Conservation (phyloP, 2,329 filamentous ascomycete genomes). For the Verticillium nubilum region DNA sequence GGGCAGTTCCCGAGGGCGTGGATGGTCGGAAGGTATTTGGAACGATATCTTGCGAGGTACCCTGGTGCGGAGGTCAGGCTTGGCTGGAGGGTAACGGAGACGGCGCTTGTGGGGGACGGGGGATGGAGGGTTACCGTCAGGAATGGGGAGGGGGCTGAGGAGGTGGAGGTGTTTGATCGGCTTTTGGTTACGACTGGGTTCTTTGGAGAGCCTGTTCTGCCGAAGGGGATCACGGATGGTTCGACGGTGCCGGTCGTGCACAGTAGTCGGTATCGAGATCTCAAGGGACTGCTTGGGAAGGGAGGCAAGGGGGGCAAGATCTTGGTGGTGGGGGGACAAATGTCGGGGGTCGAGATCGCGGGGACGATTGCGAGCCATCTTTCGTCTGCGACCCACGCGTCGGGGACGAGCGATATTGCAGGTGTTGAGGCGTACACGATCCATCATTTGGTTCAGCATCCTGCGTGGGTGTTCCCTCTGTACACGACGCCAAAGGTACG, state of each 20-base stretch:
- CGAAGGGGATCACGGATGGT: conserved; percentile 17
- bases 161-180: conserved; percentile 58
- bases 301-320: conserved; percentile 50
- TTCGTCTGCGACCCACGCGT: conserved; percentile 55
- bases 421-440: conserved; percentile 49
- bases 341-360: conserved; percentile 76
- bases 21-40: conserved; percentile 69
- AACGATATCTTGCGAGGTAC: conserved; percentile 57
- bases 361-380: conserved; percentile 66
- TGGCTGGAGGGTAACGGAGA: conserved; percentile 38
- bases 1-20: conserved; percentile 71
- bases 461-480: conserved; percentile 66
- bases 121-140: conserved; percentile 35
- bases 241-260: conserved; percentile 52
- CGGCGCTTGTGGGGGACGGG: conserved; percentile 21
- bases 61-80: conserved; percentile 39
- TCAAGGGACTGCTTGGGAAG: conserved; percentile 40
- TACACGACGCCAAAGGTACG: conserved; percentile 46
- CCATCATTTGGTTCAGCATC: conserved; percentile 63
- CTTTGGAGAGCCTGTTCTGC: conserved; percentile 59
- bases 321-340: conserved; percentile 72
- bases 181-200: conserved; percentile 71
- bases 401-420: conserved; percentile 31
- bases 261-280: conserved; percentile 59
- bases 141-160: conserved; percentile 31